Base-by-base conservation (phyloP, 2,329 filamentous ascomycete species). In the Aspergillus sp. region DNA sequence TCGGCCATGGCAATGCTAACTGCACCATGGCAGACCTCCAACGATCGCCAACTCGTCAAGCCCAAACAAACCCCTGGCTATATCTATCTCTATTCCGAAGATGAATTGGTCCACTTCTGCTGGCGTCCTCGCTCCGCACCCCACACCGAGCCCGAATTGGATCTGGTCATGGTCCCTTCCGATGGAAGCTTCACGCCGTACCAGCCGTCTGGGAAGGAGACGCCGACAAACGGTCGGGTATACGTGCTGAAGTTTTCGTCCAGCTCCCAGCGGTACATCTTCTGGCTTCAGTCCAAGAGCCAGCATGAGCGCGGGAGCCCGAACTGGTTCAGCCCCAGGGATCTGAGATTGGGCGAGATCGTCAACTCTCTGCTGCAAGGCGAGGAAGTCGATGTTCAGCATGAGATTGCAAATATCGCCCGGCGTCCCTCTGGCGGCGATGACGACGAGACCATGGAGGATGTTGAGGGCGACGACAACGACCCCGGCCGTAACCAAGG, bases 21-120 rank as follows among this genome's bases (percentile, higher is more conserved):
- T n/a, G n/a, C n/a, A 50, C 29, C 2, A 11, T 29, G 32, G 11
- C 42, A 74, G 68, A 58, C 60, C 43, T 72, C 69, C 33, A 66
- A 65, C 45, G 72, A 70, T 50, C 79, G 80, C 31, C 73, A 71
- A 58, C 85, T 80, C 61, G 78, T 93, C 53, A 82, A 77, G 55
- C 77, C 86, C 24, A 71, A 76, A 46, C 67, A 75, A 16, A 80
- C 78, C 6, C 78, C 78, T 4, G 89, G 89, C 48, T 95, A 93
- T 62, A 75, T 96, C 55, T 96, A 93, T 60, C 78, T 96, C 34
- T 94, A 91, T 63, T 74, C 74, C 32, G 88, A 93, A 70, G 89
- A 95, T 79, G 89, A 95, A 32, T 75, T 98, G 39, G 72, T 93
- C 40, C 88, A 95, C 67, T 94, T 98, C 67, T 95, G 88, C 74